Percentiles rank a stretch among this genome's conserved stretches.
phyloP scores from a whole-genome alignment of 495 filamentous ascomycete genomes.

The Xylaria acuta region DNA sequence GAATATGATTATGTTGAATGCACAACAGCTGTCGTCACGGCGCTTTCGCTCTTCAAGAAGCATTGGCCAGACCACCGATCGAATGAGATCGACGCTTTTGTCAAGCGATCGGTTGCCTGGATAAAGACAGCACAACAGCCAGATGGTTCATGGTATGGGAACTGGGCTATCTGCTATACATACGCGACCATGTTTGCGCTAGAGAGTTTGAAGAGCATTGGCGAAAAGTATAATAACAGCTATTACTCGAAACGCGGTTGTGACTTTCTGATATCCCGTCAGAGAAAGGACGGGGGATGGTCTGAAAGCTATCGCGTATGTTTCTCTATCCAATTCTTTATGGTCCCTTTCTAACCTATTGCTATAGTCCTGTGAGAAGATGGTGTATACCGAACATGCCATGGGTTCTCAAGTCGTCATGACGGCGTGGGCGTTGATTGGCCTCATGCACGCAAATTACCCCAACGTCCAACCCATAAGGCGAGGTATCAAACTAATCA shows the following conservation, averaged over 20 bases:
- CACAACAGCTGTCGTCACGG: conserved; percentile 94
- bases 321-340: conserved; percentile 37
- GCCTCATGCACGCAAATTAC: conserved; percentile 82
- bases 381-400: conserved; percentile 56
- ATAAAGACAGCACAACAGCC: conserved; percentile 79
- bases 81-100: conserved; percentile 74
- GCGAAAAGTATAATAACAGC: conserved; percentile 81
- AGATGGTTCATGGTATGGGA: conserved; percentile 95
- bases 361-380: conserved; percentile 60
- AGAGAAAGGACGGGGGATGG: conserved; percentile 91
- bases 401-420: conserved; percentile 83
- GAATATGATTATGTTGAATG: conserved; percentile 98
- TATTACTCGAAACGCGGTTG: conserved; percentile 74
- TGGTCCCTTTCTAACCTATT: conserved; percentile 24
- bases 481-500: conserved; percentile 79
- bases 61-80: conserved; percentile 81
- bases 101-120: conserved; percentile 73
- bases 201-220: conserved; percentile 80
- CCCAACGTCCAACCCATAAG: conserved; percentile 75
- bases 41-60: conserved; percentile 79
- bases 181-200: conserved; percentile 96
- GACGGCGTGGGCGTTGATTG: conserved; percentile 90
- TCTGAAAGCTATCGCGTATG: conserved; percentile 90
- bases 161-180: conserved; percentile 97
- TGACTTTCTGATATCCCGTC: conserved; percentile 81